Conservation (phyloP, 371 early-diverging fungal species). For the Lichtheimia ramosa region DNA sequence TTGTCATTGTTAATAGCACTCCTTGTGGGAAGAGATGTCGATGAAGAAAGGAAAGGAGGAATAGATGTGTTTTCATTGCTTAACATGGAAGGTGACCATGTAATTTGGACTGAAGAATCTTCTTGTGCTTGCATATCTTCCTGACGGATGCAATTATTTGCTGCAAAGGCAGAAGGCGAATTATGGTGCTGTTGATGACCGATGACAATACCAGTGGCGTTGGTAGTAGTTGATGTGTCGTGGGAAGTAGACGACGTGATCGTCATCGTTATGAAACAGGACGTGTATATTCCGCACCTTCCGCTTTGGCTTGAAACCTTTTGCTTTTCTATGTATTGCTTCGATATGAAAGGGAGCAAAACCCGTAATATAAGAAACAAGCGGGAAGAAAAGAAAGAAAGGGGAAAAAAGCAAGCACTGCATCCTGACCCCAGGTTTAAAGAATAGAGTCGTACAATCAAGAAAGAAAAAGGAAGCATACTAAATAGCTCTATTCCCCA, state of each 20-base stretch:
- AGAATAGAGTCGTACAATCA: too few species aligned
- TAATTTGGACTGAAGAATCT: constrained; percentile 4
- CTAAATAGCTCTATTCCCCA: too few species aligned
- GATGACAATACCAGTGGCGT: background rate
- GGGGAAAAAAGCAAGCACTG: too few species aligned
- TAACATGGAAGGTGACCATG: constrained; percentile 10
- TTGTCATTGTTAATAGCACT: too few species aligned
- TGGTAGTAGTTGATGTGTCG: background rate
- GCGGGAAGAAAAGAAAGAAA: background rate
- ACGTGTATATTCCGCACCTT: background rate
- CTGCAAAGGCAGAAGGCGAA: background rate
- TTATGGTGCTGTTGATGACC: background rate
- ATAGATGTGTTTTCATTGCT: background rate
- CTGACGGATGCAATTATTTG: background rate
- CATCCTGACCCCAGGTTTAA: too few species aligned
- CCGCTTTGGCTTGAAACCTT: background rate
- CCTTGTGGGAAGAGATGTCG: background rate
- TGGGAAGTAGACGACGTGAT: constrained; percentile 7
- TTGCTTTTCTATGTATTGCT: background rate
- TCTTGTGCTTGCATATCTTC: background rate
- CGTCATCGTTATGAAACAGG: constrained; percentile 7
- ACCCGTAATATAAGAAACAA: background rate
- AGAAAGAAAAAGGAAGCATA: too few species aligned
- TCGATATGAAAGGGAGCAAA: background rate
- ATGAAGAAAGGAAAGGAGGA: constrained; percentile 6